Conservation (phyloP, 1,139 yeast genomes). For the Sugiyamaella xylanicola region DNA sequence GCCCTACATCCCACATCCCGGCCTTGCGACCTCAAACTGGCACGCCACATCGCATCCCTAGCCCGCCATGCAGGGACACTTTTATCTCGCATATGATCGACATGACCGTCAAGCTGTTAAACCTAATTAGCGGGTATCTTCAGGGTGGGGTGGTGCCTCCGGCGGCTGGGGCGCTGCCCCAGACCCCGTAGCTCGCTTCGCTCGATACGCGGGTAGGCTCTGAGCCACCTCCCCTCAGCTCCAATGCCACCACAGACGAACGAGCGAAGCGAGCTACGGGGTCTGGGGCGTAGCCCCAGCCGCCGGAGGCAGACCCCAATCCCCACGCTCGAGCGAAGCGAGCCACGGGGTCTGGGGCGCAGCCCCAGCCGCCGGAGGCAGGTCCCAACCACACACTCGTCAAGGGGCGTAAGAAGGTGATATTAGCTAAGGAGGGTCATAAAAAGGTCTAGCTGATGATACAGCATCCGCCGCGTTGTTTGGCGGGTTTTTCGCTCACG, state of each 20-base stretch:
- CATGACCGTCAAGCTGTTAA: no score
- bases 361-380: constrained; percentile 1
- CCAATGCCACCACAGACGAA: no score
- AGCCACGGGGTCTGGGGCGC: not conserved
- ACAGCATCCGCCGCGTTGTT: constrained; percentile 20
- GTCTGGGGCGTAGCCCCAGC: not conserved
- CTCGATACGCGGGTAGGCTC: not conserved
- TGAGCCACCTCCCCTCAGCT: not conserved
- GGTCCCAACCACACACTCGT: not conserved
- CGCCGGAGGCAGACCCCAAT: not conserved
- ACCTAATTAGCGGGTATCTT: no score
- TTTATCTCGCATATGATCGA: not conserved
- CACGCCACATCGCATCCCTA: not conserved
- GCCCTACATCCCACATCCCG: no score
- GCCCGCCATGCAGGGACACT: not conserved
- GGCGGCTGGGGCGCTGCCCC: constrained; percentile 1
- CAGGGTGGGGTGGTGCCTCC: no score
- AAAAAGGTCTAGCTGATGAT: constrained; percentile 15
- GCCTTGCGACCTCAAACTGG: no score
- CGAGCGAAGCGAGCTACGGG: not conserved
- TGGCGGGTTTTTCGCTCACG: constrained; percentile 8
- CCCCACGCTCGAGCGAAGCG: not conserved
- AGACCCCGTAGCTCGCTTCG: not conserved
- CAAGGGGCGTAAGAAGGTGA: not conserved
- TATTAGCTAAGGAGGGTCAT: not conserved